phyloP scores from a whole-genome alignment of 148 eudicot genomes.

The Mesembryanthemum crystallinum region DNA sequence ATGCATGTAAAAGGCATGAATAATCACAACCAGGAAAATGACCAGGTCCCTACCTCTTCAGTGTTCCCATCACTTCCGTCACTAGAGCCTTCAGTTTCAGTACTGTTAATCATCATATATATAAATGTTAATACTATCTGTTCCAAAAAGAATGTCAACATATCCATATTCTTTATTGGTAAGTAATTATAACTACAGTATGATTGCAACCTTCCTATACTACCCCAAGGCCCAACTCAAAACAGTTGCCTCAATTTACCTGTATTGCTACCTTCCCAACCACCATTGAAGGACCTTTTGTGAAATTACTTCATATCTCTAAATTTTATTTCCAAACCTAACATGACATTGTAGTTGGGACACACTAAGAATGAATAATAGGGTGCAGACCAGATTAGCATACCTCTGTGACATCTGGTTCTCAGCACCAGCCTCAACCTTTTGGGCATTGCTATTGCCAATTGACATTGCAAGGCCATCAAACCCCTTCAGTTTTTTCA shows the following conservation, averaged over 20 bases:
- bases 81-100: constrained; percentile 83
- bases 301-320: too few relatives aligned
- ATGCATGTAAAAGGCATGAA: background rate
- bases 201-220: too few relatives aligned
- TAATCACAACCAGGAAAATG: background rate
- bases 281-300: background rate
- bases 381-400: background rate
- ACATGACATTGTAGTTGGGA: background rate
- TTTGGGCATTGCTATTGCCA: constrained; percentile 59
- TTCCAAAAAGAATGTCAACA: background rate
- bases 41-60: constrained; percentile 44
- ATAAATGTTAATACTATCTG: background rate
- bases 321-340: background rate
- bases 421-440: constrained; percentile 54
- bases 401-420: constrained; percentile 62
- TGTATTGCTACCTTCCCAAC: background rate
- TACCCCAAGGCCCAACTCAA: too few relatives aligned
- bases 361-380: background rate
- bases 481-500: constrained; percentile 72
- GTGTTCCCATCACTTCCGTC: constrained; percentile 84
- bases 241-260: background rate
- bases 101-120: constrained; percentile 38
- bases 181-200: too few relatives aligned
- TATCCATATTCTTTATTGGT: background rate
- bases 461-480: constrained; percentile 93